Base-by-base conservation (phyloP, 768 basidiomycete species). In the Leccinum disarticulatum region DNA sequence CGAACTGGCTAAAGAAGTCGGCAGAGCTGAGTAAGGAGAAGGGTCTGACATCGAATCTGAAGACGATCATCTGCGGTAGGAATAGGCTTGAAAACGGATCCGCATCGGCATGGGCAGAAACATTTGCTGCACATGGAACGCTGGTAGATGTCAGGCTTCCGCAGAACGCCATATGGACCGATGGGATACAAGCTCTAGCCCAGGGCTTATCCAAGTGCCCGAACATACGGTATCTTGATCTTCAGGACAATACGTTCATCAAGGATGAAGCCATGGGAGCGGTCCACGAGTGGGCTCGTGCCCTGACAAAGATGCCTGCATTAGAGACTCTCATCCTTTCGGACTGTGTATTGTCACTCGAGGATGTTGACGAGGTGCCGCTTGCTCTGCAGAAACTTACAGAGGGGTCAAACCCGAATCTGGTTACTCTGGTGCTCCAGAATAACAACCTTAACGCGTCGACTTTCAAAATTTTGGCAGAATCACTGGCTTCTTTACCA, bases 91-190 rank as follows among this genome's bases (percentile, higher is more conserved):
- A 98, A 78, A 87, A 95, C 65, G 95, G 93, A 49, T 90, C 88
- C 3, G 92, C 96, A 8, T 61, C 77, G 0, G 81, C 82, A 6
- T 98, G 93, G 90, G 93, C 92, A 1, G 83, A 86, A 41, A 95
- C 96, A 4, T 96, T 96, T 69, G 85, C 86, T 1, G 90, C 85
- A 38, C 94, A 97, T 69, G 87, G 84, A 7, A 86, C 85, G 6
- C 82, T 99, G 33, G 79, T 79, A 55, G 93, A 97, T 64, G 88
- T 98, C 31, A 83, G 91, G 59, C 88, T 98, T 87, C 91, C 92
- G n/a, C 95, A 98, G 79, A 98, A 99, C 69, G 97, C 96, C 5
- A 98, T 99, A 66, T 82, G 94, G 63, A 92, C 92, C 87, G 88
- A 88, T 59, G 97, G 97, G 4, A 90, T 96, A 68, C 82, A 81